A percentile compares a stretch with the other conserved stretches of the same genome.
phyloP scores from a whole-genome alignment of 2,329 filamentous ascomycete genomes.

The Stemphylium lycopersici region DNA sequence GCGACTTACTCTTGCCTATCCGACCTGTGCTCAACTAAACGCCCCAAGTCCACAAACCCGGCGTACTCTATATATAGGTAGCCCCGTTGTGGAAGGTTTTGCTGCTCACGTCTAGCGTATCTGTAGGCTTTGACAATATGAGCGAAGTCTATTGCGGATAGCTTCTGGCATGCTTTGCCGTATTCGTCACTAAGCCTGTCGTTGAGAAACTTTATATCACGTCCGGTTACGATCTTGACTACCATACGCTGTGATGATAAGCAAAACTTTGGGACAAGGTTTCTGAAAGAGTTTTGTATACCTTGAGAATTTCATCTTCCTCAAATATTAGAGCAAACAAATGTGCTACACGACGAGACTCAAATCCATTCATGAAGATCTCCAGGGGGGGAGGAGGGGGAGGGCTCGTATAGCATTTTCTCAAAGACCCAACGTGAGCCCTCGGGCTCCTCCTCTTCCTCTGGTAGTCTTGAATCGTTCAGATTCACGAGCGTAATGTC shows the following conservation, averaged over 20 bases:
- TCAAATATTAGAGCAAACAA: not conserved
- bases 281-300: not conserved
- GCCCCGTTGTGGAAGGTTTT: not conserved
- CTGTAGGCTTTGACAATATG: not conserved
- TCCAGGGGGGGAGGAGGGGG: too few species aligned
- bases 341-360: not conserved
- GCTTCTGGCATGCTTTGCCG: not conserved
- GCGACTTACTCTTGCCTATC: not conserved
- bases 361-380: not conserved
- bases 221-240: not conserved
- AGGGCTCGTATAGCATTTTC: not conserved
- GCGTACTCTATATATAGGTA: not conserved
- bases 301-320: not conserved
- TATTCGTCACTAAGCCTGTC: not conserved
- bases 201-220: not conserved
- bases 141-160: not conserved
- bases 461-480: not conserved
- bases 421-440: not conserved
- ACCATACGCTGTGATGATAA: not conserved
- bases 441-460: not conserved
- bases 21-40: not conserved
- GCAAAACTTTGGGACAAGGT: not conserved
- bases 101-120: not conserved
- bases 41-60: not conserved
- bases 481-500: not conserved